Evolutionary conservation across 192 early-diverging fungal genomes (phyloP).

Genomic region (Coemansia sp.): DNA sequence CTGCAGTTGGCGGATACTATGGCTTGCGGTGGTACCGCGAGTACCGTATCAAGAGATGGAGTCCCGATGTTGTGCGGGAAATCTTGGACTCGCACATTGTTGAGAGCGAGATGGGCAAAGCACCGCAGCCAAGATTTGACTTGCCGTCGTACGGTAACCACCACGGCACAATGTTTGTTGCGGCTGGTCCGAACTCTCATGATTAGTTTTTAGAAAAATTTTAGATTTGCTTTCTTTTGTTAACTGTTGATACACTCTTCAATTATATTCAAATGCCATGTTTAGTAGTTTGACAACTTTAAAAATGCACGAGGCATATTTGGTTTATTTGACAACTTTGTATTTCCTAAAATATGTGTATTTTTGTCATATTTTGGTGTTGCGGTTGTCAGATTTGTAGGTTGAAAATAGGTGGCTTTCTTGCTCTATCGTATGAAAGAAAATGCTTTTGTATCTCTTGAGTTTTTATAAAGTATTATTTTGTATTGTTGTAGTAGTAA

Average conservation of each 20-base stretch:
- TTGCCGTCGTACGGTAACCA: constrained; percentile 41
- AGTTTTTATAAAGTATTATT: no score
- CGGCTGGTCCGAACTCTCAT: constrained; percentile 12
- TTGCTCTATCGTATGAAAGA: no score
- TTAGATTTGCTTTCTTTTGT: neutral
- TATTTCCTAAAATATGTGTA: no score
- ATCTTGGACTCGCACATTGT: constrained; percentile 43
- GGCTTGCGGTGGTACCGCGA: constrained; percentile 28
- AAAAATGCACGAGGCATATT: no score
- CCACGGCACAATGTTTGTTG: constrained; percentile 34
- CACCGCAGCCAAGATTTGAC: constrained; percentile 12
- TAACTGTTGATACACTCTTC: neutral
- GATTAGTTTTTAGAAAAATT: neutral
- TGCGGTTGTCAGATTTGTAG: no score
- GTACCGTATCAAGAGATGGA: constrained; percentile 18
- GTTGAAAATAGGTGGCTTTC: no score
- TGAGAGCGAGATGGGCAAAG: constrained; percentile 27
- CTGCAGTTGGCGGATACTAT: constrained; percentile 12
- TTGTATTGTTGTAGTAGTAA: no score
- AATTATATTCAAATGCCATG: neutral
- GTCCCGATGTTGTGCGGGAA: constrained; percentile 19
- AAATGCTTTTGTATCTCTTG: no score
- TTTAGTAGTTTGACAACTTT: no score
- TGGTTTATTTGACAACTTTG: no score
- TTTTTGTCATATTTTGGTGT: no score